Evolutionary conservation across 2,329 filamentous ascomycete species (phyloP).

Genomic region (Shiraia bambusicola): DNA sequence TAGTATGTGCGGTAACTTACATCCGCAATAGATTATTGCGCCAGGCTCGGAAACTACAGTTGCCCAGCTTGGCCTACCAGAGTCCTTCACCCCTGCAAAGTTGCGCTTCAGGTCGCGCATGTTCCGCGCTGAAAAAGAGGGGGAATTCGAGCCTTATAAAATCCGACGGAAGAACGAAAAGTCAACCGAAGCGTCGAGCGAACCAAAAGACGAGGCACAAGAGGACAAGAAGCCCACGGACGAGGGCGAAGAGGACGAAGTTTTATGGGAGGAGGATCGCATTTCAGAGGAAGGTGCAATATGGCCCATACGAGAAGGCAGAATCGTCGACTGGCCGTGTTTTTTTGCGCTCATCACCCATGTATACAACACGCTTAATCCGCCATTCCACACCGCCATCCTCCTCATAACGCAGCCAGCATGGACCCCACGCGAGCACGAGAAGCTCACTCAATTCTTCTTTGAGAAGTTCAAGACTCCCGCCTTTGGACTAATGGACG

Average conservation of each 20-base stretch:
- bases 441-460: slow-evolving; percentile 86
- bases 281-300: slow-evolving; percentile 86
- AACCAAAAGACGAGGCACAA: slow-evolving; percentile 28
- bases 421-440: slow-evolving; percentile 86
- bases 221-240: slow-evolving; percentile 30
- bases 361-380: slow-evolving; percentile 84
- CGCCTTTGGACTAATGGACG: slow-evolving; percentile 86
- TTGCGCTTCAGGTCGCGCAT: slow-evolving; percentile 89
- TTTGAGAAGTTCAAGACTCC: slow-evolving; percentile 98
- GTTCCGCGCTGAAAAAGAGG: slow-evolving; percentile 77
- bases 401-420: slow-evolving; percentile 85
- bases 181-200: slow-evolving; percentile 28
- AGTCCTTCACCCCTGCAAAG: slow-evolving; percentile 87
- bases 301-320: slow-evolving; percentile 79
- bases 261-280: slow-evolving; percentile 82
- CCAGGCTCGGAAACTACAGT: slow-evolving; percentile 87
- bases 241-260: slow-evolving; percentile 57
- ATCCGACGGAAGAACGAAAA: slow-evolving; percentile 58
- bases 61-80: slow-evolving; percentile 84
- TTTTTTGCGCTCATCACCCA: slow-evolving; percentile 93
- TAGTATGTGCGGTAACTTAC: not conserved
- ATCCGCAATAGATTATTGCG: slow-evolving; percentile 61
- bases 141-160: slow-evolving; percentile 79
- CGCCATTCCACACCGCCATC: slow-evolving; percentile 91
- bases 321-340: slow-evolving; percentile 85